Evolutionary conservation across 2,329 filamentous ascomycete species (phyloP).

Genomic region (Epichloe festucae): DNA sequence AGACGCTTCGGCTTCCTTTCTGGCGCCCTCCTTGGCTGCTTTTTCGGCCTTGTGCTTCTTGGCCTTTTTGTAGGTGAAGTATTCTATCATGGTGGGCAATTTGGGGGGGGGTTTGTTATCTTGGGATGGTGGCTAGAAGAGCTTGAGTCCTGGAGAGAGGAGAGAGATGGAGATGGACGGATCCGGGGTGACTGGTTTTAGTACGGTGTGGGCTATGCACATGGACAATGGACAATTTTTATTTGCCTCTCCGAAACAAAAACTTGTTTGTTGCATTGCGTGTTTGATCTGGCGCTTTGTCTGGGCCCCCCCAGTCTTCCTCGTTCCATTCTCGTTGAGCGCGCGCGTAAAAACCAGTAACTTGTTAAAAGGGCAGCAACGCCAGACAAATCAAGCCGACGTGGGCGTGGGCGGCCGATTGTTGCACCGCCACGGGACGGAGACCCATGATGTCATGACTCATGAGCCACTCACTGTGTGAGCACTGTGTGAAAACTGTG

Average conservation of each 20-base stretch:
- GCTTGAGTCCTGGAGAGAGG: background rate
- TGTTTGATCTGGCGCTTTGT: background rate
- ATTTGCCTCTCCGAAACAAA: background rate
- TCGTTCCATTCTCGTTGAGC: background rate
- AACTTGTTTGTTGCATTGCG: background rate
- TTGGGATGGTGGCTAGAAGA: background rate
- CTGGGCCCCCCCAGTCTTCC: background rate
- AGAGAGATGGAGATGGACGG: too few relatives aligned
- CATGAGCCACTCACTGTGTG: constrained; percentile 11
- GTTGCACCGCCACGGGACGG: constrained; percentile 18
- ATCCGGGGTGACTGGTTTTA: too few relatives aligned
- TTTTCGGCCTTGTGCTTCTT: constrained; percentile 46
- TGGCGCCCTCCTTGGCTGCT: constrained; percentile 17
- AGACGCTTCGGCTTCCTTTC: constrained; percentile 5
- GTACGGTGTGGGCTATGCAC: too few relatives aligned
- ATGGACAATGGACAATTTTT: background rate
- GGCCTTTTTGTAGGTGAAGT: constrained; percentile 47
- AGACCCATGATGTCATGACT: constrained; percentile 20
- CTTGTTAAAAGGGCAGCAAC: background rate
- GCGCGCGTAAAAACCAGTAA: background rate
- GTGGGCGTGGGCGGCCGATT: constrained; percentile 2
- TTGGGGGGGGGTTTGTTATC: background rate
- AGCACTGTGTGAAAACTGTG: background rate
- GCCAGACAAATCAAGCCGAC: background rate
- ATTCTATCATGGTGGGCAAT: constrained; percentile 42